Percentiles rank a stretch among this genome's conserved stretches.
phyloP scores from a whole-genome alignment of 768 basidiomycete genomes.

The Hericium coralloides region DNA sequence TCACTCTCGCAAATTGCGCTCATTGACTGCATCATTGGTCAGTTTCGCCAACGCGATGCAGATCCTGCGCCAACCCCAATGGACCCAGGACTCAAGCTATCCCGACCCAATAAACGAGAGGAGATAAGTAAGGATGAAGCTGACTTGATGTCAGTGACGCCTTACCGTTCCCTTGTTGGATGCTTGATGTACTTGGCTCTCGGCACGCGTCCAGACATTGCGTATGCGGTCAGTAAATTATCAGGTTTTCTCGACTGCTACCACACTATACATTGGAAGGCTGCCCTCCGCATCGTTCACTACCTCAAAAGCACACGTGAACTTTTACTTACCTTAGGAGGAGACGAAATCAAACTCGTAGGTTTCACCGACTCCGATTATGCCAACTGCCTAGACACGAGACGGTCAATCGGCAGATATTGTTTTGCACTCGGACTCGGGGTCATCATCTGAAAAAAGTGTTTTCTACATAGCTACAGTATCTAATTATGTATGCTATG shows the following conservation, averaged over 20 bases:
- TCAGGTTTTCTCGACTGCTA: conserved; percentile 20
- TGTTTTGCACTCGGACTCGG: not conserved
- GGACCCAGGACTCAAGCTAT: conserved; percentile 17
- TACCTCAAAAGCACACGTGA: conserved; percentile 29
- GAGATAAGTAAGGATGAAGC: conserved; percentile 1
- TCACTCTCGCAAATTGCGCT: conserved; percentile 20
- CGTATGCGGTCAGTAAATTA: conserved; percentile 1
- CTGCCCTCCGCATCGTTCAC: conserved; percentile 26
- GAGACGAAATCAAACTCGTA: not conserved
- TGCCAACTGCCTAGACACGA: not conserved
- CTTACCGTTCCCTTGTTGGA: conserved; percentile 16
- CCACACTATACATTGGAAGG: conserved; percentile 26
- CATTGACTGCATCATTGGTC: conserved; percentile 15
- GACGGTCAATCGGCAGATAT: not conserved
- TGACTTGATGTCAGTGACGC: not conserved
- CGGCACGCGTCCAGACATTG: conserved; percentile 6
- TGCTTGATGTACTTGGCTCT: conserved; percentile 17
- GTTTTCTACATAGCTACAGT: too few relatives aligned
- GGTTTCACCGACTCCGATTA: not conserved
- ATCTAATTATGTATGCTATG: too few relatives aligned
- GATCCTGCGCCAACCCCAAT: conserved; percentile 26
- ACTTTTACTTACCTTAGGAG: conserved; percentile 16
- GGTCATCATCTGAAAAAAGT: too few relatives aligned
- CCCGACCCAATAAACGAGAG: not conserved
- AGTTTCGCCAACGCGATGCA: conserved; percentile 21